phyloP scores from a whole-genome alignment of 129 eudicot species.

The Ambrosia artemisiifolia region DNA sequence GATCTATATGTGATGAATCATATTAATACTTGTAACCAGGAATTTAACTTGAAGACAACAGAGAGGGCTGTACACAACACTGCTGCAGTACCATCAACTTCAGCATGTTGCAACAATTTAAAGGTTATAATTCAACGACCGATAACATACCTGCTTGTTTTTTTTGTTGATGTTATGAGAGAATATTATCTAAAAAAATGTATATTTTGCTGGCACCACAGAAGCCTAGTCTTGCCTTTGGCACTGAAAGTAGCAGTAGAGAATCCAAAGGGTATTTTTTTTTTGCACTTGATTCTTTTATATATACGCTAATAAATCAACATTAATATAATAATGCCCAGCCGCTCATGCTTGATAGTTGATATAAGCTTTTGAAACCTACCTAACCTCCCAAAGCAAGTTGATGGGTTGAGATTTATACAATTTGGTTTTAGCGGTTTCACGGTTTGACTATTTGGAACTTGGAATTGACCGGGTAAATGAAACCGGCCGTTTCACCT shows the following conservation, averaged over 20 bases:
- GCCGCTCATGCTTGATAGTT: not conserved
- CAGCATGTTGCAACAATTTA: constrained; percentile 27
- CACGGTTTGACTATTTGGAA: too few species aligned
- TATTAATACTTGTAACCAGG: constrained; percentile 43
- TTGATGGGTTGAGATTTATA: too few species aligned
- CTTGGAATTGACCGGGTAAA: too few species aligned
- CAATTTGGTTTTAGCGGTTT: too few species aligned
- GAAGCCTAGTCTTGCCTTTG: constrained; percentile 38
- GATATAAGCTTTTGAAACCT: not conserved
- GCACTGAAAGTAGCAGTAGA: constrained; percentile 39
- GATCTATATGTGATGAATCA: not conserved
- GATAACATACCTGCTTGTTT: not conserved
- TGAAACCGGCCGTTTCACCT: too few species aligned
- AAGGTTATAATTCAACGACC: constrained; percentile 37
- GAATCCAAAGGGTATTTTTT: constrained; percentile 49
- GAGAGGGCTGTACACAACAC: constrained; percentile 73
- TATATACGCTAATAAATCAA: not conserved
- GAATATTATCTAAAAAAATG: not conserved
- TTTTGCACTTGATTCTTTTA: not conserved
- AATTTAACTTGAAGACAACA: constrained; percentile 68
- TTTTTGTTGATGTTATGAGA: not conserved
- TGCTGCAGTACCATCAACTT: constrained; percentile 43
- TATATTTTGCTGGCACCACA: constrained; percentile 48
- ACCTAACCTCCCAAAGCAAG: constrained; percentile 22
- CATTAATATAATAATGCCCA: not conserved